Evolutionary conservation across 441 rosid genomes (phyloP).

Genomic region (Eutrema salsugineum): DNA sequence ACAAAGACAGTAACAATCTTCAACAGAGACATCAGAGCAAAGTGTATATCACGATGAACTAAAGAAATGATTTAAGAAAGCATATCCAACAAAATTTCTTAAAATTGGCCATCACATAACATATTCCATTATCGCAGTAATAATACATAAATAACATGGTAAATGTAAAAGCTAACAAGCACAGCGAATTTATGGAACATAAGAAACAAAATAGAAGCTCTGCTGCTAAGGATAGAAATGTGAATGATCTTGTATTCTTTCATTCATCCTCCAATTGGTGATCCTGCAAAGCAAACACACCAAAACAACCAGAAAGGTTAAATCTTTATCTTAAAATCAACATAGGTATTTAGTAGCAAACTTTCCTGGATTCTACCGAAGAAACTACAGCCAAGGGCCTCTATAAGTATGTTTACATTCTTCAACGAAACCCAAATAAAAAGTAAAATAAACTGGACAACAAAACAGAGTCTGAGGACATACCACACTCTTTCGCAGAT

Average conservation of each 20-base stretch:
- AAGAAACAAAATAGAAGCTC: background rate
- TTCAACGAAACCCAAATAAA: too few species aligned
- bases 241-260: background rate
- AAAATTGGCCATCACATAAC: background rate
- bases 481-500: background rate
- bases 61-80: background rate
- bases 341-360: background rate
- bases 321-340: background rate
- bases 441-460: too few species aligned
- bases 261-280: background rate
- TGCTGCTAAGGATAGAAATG: background rate
- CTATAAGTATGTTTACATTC: background rate
- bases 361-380: background rate
- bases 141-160: too few species aligned
- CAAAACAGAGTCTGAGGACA: background rate
- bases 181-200: background rate
- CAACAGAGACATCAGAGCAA: background rate
- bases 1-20: background rate
- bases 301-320: background rate
- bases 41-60: background rate
- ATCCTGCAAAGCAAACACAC: background rate
- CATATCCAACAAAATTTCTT: background rate
- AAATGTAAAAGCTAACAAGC: background rate
- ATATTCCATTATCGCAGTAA: background rate
- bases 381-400: background rate